These are phyloP conservation scores for Pleurotus platypus DNA, from an alignment of 768 basidiomycete species.

Conservation along the genomic window DNA sequence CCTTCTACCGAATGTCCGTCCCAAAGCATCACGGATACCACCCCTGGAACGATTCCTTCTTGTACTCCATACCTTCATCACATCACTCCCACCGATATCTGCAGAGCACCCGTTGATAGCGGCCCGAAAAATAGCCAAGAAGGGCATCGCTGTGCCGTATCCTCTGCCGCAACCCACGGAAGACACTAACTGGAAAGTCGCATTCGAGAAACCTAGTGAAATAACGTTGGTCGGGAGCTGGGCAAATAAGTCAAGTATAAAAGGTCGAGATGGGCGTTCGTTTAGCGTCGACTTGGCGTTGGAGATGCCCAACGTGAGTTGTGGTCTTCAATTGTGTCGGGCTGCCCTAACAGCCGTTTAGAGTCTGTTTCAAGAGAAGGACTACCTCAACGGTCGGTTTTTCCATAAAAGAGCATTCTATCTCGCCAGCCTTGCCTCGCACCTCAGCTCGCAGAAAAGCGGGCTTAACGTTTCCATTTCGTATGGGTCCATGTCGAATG, in stretches of 20 bases:
- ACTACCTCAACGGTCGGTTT: conserved; percentile 83
- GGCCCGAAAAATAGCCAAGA: conserved; percentile 46
- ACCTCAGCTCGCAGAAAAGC: conserved; percentile 42
- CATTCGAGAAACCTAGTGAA: conserved; percentile 74
- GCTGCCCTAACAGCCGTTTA: conserved; percentile 23
- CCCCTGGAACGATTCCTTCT: conserved; percentile 68
- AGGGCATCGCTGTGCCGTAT: conserved; percentile 64
- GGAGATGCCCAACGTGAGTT: conserved; percentile 80
- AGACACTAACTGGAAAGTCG: conserved; percentile 86
- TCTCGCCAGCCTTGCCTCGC: conserved; percentile 72
- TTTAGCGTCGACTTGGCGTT: conserved; percentile 80
- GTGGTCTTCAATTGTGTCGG: background rate
- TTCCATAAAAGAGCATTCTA: conserved; percentile 93
- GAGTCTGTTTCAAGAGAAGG: conserved; percentile 93
- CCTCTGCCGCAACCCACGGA: conserved; percentile 66
- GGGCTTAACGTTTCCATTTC: conserved; percentile 52
- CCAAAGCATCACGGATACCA: conserved; percentile 53
- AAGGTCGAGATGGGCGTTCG: conserved; percentile 57
- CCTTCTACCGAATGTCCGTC: conserved; percentile 71
- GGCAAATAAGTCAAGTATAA: conserved; percentile 74
- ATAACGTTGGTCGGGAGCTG: conserved; percentile 84
- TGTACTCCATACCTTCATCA: conserved; percentile 62
- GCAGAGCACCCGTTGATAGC: conserved; percentile 69
- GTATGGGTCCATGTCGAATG: conserved; percentile 55
- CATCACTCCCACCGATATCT: conserved; percentile 49